These are phyloP conservation scores for Cryptosporidium parvum DNA, from an alignment of 169 alveolate species.

Conservation along the genomic window DNA sequence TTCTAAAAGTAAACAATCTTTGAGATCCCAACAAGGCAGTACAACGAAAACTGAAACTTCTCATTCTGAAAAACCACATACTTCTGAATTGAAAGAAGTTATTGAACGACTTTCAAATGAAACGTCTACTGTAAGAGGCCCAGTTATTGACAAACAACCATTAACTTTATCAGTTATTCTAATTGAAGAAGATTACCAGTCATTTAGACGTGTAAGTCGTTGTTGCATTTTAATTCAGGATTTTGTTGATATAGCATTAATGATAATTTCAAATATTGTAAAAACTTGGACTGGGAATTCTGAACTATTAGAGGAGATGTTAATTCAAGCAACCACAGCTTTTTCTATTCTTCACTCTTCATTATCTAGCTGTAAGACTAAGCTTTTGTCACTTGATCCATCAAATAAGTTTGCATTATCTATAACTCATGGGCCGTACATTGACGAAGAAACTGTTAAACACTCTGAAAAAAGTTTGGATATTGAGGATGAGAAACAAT, in stretches of 20 bases:
- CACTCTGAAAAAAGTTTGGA: not conserved
- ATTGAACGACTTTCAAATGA: too few species aligned
- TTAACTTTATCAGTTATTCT: too few species aligned
- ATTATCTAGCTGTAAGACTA: not conserved
- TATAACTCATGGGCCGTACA: not conserved
- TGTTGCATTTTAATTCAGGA: conserved; percentile 6
- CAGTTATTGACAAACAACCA: too few species aligned
- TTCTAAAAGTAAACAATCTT: too few species aligned
- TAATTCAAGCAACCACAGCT: conserved; percentile 8
- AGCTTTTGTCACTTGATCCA: not conserved
- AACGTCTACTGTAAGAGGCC: too few species aligned
- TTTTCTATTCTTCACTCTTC: not conserved
- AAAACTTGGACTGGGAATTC: conserved; percentile 4
- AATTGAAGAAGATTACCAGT: not conserved
- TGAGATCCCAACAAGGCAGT: too few species aligned
- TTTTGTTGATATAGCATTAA: not conserved
- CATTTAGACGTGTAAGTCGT: not conserved
- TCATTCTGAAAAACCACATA: too few species aligned
- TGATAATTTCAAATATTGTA: not conserved
- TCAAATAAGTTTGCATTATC: not conserved
- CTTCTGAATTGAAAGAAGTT: too few species aligned
- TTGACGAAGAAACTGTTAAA: not conserved
- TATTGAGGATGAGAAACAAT: not conserved
- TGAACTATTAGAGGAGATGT: not conserved
- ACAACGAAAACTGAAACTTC: too few species aligned